Evolutionary conservation across 2,329 filamentous ascomycete species (phyloP).

Genomic region (Acephala macrosclerotiorum): DNA sequence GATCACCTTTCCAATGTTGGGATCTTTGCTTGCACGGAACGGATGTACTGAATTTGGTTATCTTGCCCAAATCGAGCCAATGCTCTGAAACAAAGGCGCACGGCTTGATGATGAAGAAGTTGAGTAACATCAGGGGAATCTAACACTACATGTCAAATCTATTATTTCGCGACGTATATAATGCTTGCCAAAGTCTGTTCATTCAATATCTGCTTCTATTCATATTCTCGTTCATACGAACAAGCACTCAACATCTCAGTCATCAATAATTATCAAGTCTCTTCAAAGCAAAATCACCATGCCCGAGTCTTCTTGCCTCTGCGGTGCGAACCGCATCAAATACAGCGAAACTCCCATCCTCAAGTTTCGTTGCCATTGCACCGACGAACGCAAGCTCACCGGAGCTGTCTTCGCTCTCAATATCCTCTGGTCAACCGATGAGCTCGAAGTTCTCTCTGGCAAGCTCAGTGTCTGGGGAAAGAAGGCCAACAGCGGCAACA

Average conservation of each 20-base stretch:
- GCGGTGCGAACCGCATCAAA: conserved; percentile 32
- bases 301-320: conserved; percentile 34
- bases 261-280: not conserved
- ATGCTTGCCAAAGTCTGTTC: not conserved
- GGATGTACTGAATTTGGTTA: not conserved
- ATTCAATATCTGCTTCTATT: not conserved
- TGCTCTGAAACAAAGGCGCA: not conserved
- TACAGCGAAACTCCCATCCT: conserved; percentile 26
- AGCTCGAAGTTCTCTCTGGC: conserved; percentile 27
- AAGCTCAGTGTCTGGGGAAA: conserved; percentile 29
- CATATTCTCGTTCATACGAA: too few relatives aligned
- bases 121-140: not conserved
- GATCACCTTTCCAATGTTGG: too few relatives aligned
- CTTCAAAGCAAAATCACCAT: conserved; percentile 16
- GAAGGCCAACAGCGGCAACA: conserved; percentile 30
- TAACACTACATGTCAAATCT: not conserved
- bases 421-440: conserved; percentile 22
- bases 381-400: conserved; percentile 36
- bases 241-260: not conserved
- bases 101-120: not conserved
- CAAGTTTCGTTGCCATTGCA: conserved; percentile 35
- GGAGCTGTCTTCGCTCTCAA: conserved; percentile 36
- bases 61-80: not conserved
- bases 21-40: too few relatives aligned
- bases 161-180: not conserved